These are phyloP conservation scores for Solanum dulcamara DNA, from an alignment of 257 asterid species.

Conservation along the genomic window DNA sequence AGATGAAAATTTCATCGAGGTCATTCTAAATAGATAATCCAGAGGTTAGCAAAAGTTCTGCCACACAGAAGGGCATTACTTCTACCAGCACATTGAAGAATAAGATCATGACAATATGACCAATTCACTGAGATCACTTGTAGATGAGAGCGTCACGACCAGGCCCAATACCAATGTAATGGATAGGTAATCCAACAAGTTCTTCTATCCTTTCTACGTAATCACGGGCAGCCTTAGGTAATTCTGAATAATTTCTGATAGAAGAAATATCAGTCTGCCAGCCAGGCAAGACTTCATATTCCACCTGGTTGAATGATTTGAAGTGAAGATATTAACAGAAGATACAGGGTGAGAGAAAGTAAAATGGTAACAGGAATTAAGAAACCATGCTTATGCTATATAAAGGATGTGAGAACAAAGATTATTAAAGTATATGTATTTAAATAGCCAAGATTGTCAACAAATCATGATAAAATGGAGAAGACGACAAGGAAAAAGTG, in stretches of 20 bases:
- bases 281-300: slow-evolving; percentile 80
- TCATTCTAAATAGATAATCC: no score
- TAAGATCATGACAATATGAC: background rate
- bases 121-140: slow-evolving; percentile 30
- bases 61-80: no score
- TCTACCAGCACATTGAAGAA: background rate
- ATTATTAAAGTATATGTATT: no score
- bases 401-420: no score
- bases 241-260: slow-evolving; percentile 63
- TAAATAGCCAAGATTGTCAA: no score
- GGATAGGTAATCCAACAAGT: slow-evolving; percentile 69
- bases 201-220: slow-evolving; percentile 88
- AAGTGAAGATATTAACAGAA: no score
- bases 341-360: background rate
- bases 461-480: no score
- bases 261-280: slow-evolving; percentile 79
- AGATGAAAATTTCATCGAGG: no score
- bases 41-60: no score
- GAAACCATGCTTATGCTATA: no score
- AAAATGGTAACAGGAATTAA: background rate
- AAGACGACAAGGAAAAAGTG: no score
- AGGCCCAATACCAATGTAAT: slow-evolving; percentile 95
- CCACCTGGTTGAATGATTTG: no score
- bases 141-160: slow-evolving; percentile 93
- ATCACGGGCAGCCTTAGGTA: slow-evolving; percentile 70